Percentiles rank a stretch among this genome's conserved stretches.
These are phyloP conservation scores for Pseudognaphalium luteoalbum DNA, from an alignment of 129 eudicot species.

Conservation along the genomic window DNA sequence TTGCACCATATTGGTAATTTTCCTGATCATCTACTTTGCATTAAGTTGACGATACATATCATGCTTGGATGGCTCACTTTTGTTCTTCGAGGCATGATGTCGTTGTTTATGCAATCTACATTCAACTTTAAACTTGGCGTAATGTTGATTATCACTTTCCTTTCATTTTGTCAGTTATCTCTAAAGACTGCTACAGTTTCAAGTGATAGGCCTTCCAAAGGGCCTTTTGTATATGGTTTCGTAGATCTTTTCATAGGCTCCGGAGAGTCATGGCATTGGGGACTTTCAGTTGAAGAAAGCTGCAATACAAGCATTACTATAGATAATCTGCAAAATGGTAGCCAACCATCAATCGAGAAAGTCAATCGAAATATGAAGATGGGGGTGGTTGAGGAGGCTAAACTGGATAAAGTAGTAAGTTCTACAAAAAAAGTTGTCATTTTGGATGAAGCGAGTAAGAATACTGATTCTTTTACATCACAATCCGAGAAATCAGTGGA, in stretches of 20 bases:
- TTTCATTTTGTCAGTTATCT: conserved; percentile 33
- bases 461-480: conserved; percentile 47
- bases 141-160: not conserved
- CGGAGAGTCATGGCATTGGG: conserved; percentile 91
- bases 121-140: not conserved
- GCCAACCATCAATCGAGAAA: conserved; percentile 35
- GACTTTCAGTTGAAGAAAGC: conserved; percentile 62
- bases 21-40: not conserved
- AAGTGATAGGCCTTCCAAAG: conserved; percentile 45
- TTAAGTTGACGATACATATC: not conserved
- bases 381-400: conserved; percentile 33
- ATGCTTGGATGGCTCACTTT: conserved; percentile 1
- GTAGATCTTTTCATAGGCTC: conserved; percentile 86
- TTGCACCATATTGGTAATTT: not conserved
- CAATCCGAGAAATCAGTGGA: conserved; percentile 44
- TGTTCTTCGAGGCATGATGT: conserved; percentile 3
- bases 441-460: conserved; percentile 61
- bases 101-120: not conserved
- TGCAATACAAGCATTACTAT: conserved; percentile 28
- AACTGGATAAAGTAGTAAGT: conserved; percentile 31
- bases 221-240: conserved; percentile 78
- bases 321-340: conserved; percentile 31
- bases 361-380: conserved; percentile 46
- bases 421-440: conserved; percentile 38
- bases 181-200: conserved; percentile 39